Percentiles rank a stretch among this genome's conserved stretches.
phyloP scores from a whole-genome alignment of 805 yeast species.

The Teunomyces aglyptinius region DNA sequence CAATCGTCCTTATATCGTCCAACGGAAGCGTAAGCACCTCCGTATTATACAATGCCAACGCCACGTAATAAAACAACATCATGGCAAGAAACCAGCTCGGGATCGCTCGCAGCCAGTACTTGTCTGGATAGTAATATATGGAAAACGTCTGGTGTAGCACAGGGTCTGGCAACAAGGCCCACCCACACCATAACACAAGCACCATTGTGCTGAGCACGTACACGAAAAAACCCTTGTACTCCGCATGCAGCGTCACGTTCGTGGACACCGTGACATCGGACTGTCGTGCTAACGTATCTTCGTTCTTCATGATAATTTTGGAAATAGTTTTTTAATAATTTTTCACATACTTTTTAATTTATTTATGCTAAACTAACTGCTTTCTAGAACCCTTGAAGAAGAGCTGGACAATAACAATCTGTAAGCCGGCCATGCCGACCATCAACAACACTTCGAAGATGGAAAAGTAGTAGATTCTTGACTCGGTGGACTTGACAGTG shows the following conservation, averaged over 20 bases:
- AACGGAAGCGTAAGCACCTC: conserved; percentile 66
- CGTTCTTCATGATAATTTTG: conserved; percentile 2
- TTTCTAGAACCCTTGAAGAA: conserved; percentile 71
- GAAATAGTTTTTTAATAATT: no score
- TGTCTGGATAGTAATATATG: conserved; percentile 75
- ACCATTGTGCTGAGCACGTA: conserved; percentile 64
- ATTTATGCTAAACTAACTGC: conserved; percentile 47
- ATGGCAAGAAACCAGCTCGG: conserved; percentile 70
- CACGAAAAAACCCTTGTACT: conserved; percentile 84
- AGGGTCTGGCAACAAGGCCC: conserved; percentile 75
- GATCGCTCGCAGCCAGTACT: conserved; percentile 86
- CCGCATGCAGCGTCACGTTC: conserved; percentile 57
- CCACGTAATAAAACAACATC: conserved; percentile 72
- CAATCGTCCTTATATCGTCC: conserved; percentile 59
- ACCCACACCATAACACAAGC: conserved; percentile 55
- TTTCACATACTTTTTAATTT: not conserved
- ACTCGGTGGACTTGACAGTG: conserved; percentile 77
- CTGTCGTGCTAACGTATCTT: conserved; percentile 59
- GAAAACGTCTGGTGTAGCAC: conserved; percentile 48
- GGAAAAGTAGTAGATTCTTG: conserved; percentile 75
- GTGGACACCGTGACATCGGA: conserved; percentile 64
- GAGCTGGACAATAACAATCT: conserved; percentile 64
- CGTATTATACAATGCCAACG: conserved; percentile 68
- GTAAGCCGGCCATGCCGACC: conserved; percentile 72
- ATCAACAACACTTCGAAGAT: conserved; percentile 67